These are phyloP conservation scores for Bruguiera sexangula DNA, from an alignment of 345 rosid species.

Conservation along the genomic window DNA sequence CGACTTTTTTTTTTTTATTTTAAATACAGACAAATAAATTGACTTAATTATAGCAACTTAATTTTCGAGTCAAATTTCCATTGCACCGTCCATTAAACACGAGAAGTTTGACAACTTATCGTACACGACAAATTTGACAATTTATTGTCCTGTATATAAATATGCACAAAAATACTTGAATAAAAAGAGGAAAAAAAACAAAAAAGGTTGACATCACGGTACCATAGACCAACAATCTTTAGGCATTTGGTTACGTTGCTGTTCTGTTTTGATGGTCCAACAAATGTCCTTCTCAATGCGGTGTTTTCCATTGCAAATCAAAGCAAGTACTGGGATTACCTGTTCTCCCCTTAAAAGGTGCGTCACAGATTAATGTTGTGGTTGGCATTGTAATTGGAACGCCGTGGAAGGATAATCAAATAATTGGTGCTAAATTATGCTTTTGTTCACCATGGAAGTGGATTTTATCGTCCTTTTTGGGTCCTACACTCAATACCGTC, in stretches of 20 bases:
- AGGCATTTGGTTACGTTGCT: background rate
- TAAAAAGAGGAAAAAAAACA: background rate
- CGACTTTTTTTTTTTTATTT: too few relatives aligned
- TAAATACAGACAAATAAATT: too few relatives aligned
- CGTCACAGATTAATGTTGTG: background rate
- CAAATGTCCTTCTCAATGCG: too few relatives aligned
- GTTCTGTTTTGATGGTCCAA: background rate
- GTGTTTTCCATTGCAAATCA: too few relatives aligned
- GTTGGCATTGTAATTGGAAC: slow-evolving; percentile 10
- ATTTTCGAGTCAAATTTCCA: too few relatives aligned
- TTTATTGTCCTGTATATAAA: too few relatives aligned
- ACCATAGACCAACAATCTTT: slow-evolving; percentile 21
- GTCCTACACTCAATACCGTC: background rate
- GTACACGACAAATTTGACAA: too few relatives aligned
- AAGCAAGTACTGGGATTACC: background rate
- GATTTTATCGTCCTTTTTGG: background rate
- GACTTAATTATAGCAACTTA: too few relatives aligned
- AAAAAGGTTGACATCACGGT: background rate
- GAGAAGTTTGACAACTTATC: too few relatives aligned
- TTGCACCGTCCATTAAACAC: too few relatives aligned
- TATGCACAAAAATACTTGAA: too few relatives aligned
- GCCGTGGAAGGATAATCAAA: background rate
- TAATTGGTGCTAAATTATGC: slow-evolving; percentile 4
- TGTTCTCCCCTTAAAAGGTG: slow-evolving; percentile 1
- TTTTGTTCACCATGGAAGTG: background rate